Evolutionary conservation across 2,329 filamentous ascomycete species (phyloP).

Genomic region (Exutisphaerella laricina): DNA sequence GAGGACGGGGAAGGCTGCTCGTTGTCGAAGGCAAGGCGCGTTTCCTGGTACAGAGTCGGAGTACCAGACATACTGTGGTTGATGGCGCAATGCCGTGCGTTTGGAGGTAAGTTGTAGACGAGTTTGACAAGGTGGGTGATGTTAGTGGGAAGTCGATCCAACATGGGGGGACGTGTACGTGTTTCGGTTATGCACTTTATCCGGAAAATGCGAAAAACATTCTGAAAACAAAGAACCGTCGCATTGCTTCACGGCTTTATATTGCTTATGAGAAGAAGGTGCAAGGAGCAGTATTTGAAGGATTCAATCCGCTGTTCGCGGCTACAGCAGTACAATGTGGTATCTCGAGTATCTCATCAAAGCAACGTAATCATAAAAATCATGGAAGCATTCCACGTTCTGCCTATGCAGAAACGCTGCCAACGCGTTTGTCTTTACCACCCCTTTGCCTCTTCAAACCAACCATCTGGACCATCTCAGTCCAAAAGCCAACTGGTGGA

Average conservation of each 20-base stretch:
- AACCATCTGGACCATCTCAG: constrained; percentile 45
- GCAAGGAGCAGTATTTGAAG: no score
- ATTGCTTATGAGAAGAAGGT: no score
- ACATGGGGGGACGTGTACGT: no score
- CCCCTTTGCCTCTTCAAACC: constrained; percentile 27
- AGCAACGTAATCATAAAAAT: neutral
- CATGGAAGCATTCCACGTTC: neutral
- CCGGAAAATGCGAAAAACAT: no score
- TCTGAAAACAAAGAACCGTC: no score
- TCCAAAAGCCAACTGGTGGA: constrained; percentile 51
- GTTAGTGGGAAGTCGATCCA: no score
- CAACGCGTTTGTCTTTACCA: constrained; percentile 7
- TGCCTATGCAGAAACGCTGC: constrained; percentile 4
- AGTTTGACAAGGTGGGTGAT: no score
- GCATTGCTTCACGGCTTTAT: no score
- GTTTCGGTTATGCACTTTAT: no score
- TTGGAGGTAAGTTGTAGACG: neutral
- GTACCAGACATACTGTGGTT: constrained; percentile 3
- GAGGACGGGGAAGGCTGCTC: constrained; percentile 44
- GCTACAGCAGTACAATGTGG: no score
- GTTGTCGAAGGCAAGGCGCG: constrained; percentile 22
- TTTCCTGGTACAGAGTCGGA: constrained; percentile 31
- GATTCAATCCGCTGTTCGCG: no score
- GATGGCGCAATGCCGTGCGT: neutral
- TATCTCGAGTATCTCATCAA: neutral